These are phyloP conservation scores for Pestalotiopsis sp. DNA, from an alignment of 2,329 filamentous ascomycete species.

Conservation along the genomic window DNA sequence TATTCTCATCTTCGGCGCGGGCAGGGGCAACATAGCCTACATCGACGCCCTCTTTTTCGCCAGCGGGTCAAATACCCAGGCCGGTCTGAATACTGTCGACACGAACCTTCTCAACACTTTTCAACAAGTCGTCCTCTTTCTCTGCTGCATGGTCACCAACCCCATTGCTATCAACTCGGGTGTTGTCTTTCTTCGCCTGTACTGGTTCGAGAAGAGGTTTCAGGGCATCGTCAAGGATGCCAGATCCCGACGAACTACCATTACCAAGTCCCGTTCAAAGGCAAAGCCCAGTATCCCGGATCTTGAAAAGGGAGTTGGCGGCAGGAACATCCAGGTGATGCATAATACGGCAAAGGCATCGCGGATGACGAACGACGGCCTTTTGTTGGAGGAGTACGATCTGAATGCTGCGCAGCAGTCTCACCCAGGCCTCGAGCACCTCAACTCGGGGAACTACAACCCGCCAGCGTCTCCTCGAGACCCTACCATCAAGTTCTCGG, in stretches of 20 bases:
- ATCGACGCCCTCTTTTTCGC: constrained; percentile 89
- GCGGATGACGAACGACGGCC: constrained; percentile 64
- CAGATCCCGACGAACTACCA: constrained; percentile 63
- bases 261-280: constrained; percentile 64
- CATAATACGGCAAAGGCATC: constrained; percentile 56
- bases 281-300: constrained; percentile 45
- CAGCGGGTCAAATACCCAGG: constrained; percentile 86
- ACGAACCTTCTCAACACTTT: constrained; percentile 70
- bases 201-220: constrained; percentile 98
- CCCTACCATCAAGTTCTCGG: constrained; percentile 68
- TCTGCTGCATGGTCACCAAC: constrained; percentile 74
- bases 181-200: constrained; percentile 89
- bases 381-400: constrained; percentile 46
- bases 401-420: constrained; percentile 29
- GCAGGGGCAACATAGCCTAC: constrained; percentile 65
- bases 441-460: constrained; percentile 15
- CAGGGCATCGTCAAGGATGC: constrained; percentile 80
- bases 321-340: constrained; percentile 68
- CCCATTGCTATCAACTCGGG: constrained; percentile 83
- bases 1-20: constrained; percentile 70
- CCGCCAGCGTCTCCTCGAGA: constrained; percentile 19
- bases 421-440: constrained; percentile 21
- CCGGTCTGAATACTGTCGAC: constrained; percentile 82
- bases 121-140: constrained; percentile 73
- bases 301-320: constrained; percentile 66